Evolutionary conservation across 192 early-diverging fungal species (phyloP).

Genomic region (Coemansia sp.): DNA sequence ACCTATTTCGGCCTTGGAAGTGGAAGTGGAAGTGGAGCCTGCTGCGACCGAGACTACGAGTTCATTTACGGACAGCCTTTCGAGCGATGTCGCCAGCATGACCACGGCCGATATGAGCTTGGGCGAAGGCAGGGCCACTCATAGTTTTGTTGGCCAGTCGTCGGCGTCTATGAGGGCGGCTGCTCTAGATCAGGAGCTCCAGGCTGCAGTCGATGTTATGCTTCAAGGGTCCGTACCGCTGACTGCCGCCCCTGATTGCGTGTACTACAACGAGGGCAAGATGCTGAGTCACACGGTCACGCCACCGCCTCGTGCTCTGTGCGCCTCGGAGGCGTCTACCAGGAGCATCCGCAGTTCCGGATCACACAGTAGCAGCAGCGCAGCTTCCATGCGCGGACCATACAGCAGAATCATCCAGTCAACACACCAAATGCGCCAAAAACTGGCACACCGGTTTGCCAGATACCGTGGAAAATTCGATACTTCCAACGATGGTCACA

Average conservation of each 20-base stretch:
- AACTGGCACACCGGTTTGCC: constrained; percentile 11
- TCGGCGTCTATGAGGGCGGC: constrained; percentile 8
- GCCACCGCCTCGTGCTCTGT: not conserved
- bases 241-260: not conserved
- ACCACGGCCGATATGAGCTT: constrained; percentile 31
- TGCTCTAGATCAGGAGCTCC: constrained; percentile 30
- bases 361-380: not conserved
- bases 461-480: not conserved
- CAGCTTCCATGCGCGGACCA: not conserved
- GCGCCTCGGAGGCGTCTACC: not conserved
- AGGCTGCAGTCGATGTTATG: constrained; percentile 40
- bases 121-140: not conserved
- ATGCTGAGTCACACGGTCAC: not conserved
- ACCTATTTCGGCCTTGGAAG: not conserved
- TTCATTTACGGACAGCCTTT: not conserved
- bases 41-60: not conserved
- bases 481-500: not conserved
- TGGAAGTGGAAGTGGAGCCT: not conserved
- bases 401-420: not conserved
- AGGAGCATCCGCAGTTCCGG: constrained; percentile 6
- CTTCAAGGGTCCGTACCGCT: constrained; percentile 15
- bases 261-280: not conserved
- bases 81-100: constrained; percentile 26
- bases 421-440: constrained; percentile 8
- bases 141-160: constrained; percentile 2